Evolutionary conservation across 140 eudicot genomes (phyloP).

Genomic region (Artemisia princeps): DNA sequence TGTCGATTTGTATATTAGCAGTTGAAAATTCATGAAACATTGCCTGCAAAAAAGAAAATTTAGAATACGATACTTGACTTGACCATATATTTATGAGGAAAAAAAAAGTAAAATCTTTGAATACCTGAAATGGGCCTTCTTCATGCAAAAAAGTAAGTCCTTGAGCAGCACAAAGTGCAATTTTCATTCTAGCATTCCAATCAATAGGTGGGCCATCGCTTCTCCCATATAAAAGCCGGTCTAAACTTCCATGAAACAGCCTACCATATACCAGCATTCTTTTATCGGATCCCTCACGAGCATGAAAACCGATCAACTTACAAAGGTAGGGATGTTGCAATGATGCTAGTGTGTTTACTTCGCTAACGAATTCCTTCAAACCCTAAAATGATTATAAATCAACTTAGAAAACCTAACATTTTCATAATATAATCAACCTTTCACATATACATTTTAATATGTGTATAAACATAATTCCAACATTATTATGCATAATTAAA

Average conservation of each 20-base stretch:
- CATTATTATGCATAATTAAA: too few relatives aligned
- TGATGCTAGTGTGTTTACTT: conserved; percentile 75
- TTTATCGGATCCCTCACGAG: conserved; percentile 71
- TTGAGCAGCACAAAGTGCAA: conserved; percentile 93
- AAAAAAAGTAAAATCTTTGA: not conserved
- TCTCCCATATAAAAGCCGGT: conserved; percentile 72
- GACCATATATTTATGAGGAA: not conserved
- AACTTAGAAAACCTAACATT: not conserved
- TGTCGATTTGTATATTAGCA: conserved; percentile 85
- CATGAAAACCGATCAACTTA: conserved; percentile 79
- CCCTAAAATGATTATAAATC: conserved; percentile 33
- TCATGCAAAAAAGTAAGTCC: conserved; percentile 94
- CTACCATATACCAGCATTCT: conserved; percentile 85
- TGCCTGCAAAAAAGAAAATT: conserved; percentile 48
- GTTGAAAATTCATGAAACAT: conserved; percentile 95
- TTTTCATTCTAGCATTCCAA: conserved; percentile 93
- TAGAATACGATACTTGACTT: conserved; percentile 8
- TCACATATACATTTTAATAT: too few relatives aligned
- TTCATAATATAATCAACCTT: not conserved
- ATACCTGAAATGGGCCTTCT: conserved; percentile 98
- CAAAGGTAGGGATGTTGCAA: conserved; percentile 72
- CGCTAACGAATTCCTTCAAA: conserved; percentile 64
- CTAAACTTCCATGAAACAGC: conserved; percentile 82
- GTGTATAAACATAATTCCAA: not conserved
- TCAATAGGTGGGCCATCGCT: conserved; percentile 86